phyloP scores from a whole-genome alignment of 2,329 filamentous ascomycete genomes.

The Xylaria sp. region DNA sequence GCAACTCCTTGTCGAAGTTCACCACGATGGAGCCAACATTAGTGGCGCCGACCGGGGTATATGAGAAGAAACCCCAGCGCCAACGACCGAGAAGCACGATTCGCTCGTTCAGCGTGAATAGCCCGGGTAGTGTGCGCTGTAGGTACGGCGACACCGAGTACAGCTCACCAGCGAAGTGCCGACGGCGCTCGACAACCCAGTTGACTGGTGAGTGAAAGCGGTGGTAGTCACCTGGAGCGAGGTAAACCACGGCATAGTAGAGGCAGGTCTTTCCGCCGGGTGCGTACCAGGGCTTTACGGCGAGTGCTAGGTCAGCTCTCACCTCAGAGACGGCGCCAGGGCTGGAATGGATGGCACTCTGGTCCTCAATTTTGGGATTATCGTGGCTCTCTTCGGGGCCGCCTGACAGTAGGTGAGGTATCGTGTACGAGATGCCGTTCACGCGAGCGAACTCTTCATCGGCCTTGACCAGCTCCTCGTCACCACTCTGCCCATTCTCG shows the following conservation, averaged over 20 bases:
- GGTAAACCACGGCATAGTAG: slow-evolving; percentile 94
- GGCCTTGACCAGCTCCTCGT: slow-evolving; percentile 72
- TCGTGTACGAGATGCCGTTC: slow-evolving; percentile 94
- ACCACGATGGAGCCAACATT: slow-evolving; percentile 97
- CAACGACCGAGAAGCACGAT: slow-evolving; percentile 92
- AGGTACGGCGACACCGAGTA: slow-evolving; percentile 96
- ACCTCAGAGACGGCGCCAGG: slow-evolving; percentile 82
- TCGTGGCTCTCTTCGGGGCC: slow-evolving; percentile 50
- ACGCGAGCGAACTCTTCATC: slow-evolving; percentile 93
- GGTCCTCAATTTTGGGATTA: slow-evolving; percentile 66
- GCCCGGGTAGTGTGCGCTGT: slow-evolving; percentile 86
- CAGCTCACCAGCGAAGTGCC: slow-evolving; percentile 97
- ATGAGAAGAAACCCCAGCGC: slow-evolving; percentile 97
- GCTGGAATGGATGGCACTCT: slow-evolving; percentile 68
- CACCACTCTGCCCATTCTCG: slow-evolving; percentile 46
- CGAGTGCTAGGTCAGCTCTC: slow-evolving; percentile 78
- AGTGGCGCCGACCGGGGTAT: slow-evolving; percentile 93
- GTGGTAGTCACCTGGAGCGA: slow-evolving; percentile 97
- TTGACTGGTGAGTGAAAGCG: slow-evolving; percentile 94
- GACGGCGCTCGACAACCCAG: slow-evolving; percentile 92
- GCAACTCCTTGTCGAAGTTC: slow-evolving; percentile 94
- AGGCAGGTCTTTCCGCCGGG: slow-evolving; percentile 71
- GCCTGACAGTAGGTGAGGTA: slow-evolving; percentile 88
- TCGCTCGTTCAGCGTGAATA: slow-evolving; percentile 96
- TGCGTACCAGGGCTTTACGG: slow-evolving; percentile 73